Evolutionary conservation across 2,329 filamentous ascomycete genomes (phyloP), one percentile per base, ranked within the genome.

Genomic region (Fusarium longipes): DNA sequence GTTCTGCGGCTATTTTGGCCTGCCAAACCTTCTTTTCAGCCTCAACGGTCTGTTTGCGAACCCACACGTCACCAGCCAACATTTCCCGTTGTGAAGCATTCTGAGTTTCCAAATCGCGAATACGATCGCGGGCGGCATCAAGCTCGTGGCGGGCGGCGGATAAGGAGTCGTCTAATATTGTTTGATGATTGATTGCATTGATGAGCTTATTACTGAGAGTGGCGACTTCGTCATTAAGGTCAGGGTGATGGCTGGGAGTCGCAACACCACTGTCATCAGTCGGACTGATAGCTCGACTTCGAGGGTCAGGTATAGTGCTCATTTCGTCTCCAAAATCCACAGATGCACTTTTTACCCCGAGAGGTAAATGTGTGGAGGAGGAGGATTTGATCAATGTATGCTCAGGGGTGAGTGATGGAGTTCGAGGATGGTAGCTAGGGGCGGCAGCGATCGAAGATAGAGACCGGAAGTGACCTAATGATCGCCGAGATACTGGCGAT

Each of bases 151-250:
- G 88, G 17, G 93, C 91, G 50, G 89, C 89, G 48, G 93, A 91
- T 18, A 99, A 83, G 12, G 89, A 92, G 78, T 99, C 96, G 78
- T 98, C 96, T 42, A 99, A 86, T 22, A 87, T 90, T 9, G 94
- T 97, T 79, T 97, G 94, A 78, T 97, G 91, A 77, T 99, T 99
- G 80, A 99, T 97, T 42, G 96, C 95, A 75, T 96, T 95, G 72
- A 99, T 95, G 66, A 99, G 88, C 79, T 99, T 99, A 47, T 93
- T 95, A 80, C 93, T 98, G 30, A 99, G 83, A 8, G 92, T 89
- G 9, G 95, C 92, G 27, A 99, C 93, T 79, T 98, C 96, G 58
- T 86, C 82, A 67, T 84, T 84, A 22, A 89, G 79, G 57, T 87
- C 87, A 7, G 86, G 84, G 63, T 87, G 85, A 42, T 82, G 83